These are phyloP conservation scores for Penicillium flavigenum DNA, from an alignment of 495 filamentous ascomycete genomes.

Conservation along the genomic window DNA sequence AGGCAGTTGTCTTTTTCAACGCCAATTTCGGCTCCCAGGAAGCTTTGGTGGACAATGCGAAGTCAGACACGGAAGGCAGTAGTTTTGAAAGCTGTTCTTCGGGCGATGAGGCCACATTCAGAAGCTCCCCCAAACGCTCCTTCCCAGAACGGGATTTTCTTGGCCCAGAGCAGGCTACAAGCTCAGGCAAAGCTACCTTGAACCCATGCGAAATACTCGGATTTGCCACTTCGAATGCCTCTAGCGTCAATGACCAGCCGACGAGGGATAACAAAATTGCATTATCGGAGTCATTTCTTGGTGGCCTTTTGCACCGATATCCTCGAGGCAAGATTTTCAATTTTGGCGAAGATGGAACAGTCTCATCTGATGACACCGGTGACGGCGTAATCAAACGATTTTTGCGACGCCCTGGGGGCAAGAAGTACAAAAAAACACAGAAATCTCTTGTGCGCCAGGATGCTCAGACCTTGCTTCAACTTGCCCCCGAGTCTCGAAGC, in stretches of 20 bases:
- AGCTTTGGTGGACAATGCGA: conserved; percentile 12
- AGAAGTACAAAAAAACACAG: conserved; percentile 18
- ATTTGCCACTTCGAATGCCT: conserved; percentile 17
- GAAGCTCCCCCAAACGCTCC: neutral
- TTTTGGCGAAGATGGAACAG: conserved; percentile 16
- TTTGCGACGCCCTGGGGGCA: conserved; percentile 8
- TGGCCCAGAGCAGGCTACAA: neutral
- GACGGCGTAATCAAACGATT: conserved; percentile 13
- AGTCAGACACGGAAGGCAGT: conserved; percentile 21
- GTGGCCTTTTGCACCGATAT: conserved; percentile 16
- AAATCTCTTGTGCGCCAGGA: conserved; percentile 15
- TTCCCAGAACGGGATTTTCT: neutral
- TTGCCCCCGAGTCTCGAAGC: conserved; percentile 20
- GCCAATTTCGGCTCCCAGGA: conserved; percentile 33
- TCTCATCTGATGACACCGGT: conserved; percentile 19
- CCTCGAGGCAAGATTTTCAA: conserved; percentile 24
- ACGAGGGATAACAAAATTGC: conserved; percentile 13
- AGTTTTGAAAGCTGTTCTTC: conserved; percentile 15
- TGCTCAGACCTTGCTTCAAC: conserved; percentile 16
- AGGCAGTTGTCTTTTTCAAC: conserved; percentile 51
- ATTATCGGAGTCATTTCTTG: conserved; percentile 18
- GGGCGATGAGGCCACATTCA: conserved; percentile 12
- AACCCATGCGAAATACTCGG: conserved; percentile 22
- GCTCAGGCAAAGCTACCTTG: conserved; percentile 6
- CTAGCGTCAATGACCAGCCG: conserved; percentile 16